A percentile compares a stretch with the other conserved stretches of the same genome.
phyloP scores from a whole-genome alignment of 345 rosid genomes.

The Passiflora organensis region DNA sequence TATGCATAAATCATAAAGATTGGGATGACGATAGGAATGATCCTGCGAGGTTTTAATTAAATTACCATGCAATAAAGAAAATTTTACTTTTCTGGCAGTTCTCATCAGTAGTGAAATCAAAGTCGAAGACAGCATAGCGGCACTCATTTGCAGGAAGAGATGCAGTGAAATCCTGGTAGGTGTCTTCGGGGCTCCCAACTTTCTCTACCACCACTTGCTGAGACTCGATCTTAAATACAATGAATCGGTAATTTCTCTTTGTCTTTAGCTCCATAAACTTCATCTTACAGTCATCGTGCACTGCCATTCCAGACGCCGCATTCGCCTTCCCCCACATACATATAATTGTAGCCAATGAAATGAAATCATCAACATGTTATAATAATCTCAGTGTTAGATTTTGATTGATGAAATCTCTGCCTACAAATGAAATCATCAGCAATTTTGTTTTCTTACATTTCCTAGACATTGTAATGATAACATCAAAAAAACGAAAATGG shows the following conservation, averaged over 20 bases:
- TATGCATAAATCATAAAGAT: too few relatives aligned
- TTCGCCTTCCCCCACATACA: constrained; percentile 49
- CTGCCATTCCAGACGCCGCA: constrained; percentile 94
- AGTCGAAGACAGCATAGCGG: constrained; percentile 88
- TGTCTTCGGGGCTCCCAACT: constrained; percentile 59
- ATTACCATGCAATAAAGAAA: constrained; percentile 93
- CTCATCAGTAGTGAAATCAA: constrained; percentile 75
- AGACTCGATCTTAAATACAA: constrained; percentile 71
- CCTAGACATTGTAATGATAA: too few relatives aligned
- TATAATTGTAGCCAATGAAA: not conserved
- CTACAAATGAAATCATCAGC: too few relatives aligned
- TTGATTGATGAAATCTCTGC: too few relatives aligned
- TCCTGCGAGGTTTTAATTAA: too few relatives aligned
- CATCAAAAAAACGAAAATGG: too few relatives aligned
- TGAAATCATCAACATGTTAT: not conserved
- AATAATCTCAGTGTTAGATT: too few relatives aligned
- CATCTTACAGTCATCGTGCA: constrained; percentile 81
- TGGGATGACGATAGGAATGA: too few relatives aligned
- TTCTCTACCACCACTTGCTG: constrained; percentile 86
- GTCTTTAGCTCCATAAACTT: constrained; percentile 81
- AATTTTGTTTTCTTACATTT: too few relatives aligned
- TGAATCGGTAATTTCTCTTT: constrained; percentile 76
- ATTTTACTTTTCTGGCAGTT: constrained; percentile 98
- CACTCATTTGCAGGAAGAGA: constrained; percentile 83
- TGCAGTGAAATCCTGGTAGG: constrained; percentile 66